phyloP scores from a whole-genome alignment of 169 alveolate genomes.

The Eimeria sp. region DNA sequence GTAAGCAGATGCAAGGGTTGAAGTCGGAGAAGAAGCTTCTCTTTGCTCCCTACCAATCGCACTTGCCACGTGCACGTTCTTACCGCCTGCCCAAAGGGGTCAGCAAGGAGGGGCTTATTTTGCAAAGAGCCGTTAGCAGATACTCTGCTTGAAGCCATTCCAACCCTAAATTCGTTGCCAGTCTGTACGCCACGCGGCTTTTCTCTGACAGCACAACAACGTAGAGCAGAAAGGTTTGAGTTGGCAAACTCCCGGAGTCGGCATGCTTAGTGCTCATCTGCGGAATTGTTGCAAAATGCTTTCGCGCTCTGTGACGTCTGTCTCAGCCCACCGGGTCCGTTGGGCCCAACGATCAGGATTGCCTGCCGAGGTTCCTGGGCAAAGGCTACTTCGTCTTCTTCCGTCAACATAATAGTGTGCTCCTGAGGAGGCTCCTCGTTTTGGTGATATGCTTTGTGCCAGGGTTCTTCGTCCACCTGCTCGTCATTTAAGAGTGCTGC shows the following conservation, averaged over 20 bases:
- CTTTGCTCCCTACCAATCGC: background rate
- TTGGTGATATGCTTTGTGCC: slow-evolving; percentile 24
- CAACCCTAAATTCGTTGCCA: slow-evolving; percentile 71
- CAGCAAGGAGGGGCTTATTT: slow-evolving; percentile 41
- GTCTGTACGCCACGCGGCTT: slow-evolving; percentile 74
- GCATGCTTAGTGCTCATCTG: background rate
- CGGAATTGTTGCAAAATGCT: background rate
- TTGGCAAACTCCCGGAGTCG: background rate
- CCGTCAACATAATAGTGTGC: slow-evolving; percentile 10
- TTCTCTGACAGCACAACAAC: slow-evolving; percentile 38
- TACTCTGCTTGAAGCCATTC: slow-evolving; percentile 81
- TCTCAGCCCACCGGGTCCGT: slow-evolving; percentile 54
- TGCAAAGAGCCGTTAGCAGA: slow-evolving; percentile 55
- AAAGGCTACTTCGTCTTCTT: slow-evolving; percentile 50
- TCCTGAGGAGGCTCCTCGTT: slow-evolving; percentile 40
- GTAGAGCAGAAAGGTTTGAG: background rate
- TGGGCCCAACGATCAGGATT: slow-evolving; percentile 70
- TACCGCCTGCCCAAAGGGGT: slow-evolving; percentile 76
- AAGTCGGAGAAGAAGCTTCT: background rate
- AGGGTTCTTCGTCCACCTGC: slow-evolving; percentile 45
- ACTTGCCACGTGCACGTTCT: background rate
- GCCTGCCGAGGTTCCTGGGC: slow-evolving; percentile 72
- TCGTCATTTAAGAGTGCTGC: slow-evolving; percentile 24
- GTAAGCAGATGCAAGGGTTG: background rate
- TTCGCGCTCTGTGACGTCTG: background rate